Evolutionary conservation across 257 asterid species (phyloP), one percentile per base, ranked within the genome.

Genomic region (Fraxinus anomala): DNA sequence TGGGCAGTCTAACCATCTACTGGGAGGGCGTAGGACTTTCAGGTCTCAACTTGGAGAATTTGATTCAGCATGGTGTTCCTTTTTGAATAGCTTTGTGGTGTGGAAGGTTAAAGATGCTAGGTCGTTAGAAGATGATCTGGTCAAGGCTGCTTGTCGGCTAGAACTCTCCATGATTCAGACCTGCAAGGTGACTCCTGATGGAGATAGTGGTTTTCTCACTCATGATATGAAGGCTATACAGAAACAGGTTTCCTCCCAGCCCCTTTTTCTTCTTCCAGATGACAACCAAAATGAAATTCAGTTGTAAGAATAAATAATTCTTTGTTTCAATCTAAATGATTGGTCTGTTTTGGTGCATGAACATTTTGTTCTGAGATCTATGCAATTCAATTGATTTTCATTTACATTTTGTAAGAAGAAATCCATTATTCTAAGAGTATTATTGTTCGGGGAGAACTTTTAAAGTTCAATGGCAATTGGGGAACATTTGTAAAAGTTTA

Each of bases 31-130:
- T 59, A 75, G 78, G 70, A 89, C 90, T 72, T 92, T 93, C 82
- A 89, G 88, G 81, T 82, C 79, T 68, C 99, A 93, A 88, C 97
- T 96, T 85, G 89, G 86, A 51, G 86, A 81, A 67, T 96, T 92
- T 87, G 99, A 96, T 88, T 85, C 92, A 66, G 89, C 98, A 26
- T 96, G 99, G 99, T 93, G 98, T 82, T 89, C 96, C 51, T 96
- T 87, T 74, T 87, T 96, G 90, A 91, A 91, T 88, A 92, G 96
- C 83, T 96, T 96, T 87, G 98, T 96, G 86, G 86, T 87, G 66
- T 96, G 99, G 99, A 96, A 96, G 86, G 91, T 87, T 36, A 96
- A 91, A 89, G 98, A 96, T 88, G 98, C 99, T 26, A 87, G 85
- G 86, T 88, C 91, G 33, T 83, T 96, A 3, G 96, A 89, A 90